phyloP scores from a whole-genome alignment of 108 stramenopile genomes.

The Pseudonitzschia multiseries region DNA sequence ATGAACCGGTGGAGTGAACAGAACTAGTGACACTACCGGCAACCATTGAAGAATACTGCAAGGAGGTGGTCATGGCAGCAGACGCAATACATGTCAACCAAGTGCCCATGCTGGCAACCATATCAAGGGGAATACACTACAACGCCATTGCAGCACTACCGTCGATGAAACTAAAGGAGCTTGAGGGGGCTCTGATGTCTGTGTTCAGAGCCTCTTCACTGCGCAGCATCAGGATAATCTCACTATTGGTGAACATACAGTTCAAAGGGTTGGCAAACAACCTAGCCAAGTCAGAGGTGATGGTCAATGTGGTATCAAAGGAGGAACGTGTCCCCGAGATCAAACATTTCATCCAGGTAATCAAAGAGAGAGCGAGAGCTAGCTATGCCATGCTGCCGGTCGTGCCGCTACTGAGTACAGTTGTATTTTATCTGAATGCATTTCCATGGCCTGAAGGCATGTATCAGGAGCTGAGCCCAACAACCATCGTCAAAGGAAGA shows the following conservation, averaged over 20 bases:
- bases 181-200: no score
- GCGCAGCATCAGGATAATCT: no score
- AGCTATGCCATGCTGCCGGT: slow-evolving; percentile 26
- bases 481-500: no score
- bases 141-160: slow-evolving; percentile 26
- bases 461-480: slow-evolving; percentile 23
- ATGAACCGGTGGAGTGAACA: background rate
- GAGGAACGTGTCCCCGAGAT: no score
- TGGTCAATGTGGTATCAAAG: slow-evolving; percentile 14
- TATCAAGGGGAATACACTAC: slow-evolving; percentile 31
- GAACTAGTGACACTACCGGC: slow-evolving; percentile 1
- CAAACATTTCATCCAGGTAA: slow-evolving; percentile 26
- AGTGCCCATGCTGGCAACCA: no score
- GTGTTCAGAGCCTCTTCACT: no score
- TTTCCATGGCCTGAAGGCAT: slow-evolving; percentile 30
- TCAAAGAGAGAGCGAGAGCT: slow-evolving; percentile 39
- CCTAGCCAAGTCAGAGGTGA: background rate
- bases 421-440: no score
- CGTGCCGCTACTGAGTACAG: slow-evolving; percentile 13
- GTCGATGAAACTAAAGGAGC: background rate
- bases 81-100: slow-evolving; percentile 44
- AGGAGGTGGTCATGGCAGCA: slow-evolving; percentile 24
- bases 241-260: background rate
- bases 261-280: background rate
- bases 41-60: slow-evolving; percentile 5